phyloP scores from a whole-genome alignment of 352 stramenopile species.

The Pythium myriotylum region DNA sequence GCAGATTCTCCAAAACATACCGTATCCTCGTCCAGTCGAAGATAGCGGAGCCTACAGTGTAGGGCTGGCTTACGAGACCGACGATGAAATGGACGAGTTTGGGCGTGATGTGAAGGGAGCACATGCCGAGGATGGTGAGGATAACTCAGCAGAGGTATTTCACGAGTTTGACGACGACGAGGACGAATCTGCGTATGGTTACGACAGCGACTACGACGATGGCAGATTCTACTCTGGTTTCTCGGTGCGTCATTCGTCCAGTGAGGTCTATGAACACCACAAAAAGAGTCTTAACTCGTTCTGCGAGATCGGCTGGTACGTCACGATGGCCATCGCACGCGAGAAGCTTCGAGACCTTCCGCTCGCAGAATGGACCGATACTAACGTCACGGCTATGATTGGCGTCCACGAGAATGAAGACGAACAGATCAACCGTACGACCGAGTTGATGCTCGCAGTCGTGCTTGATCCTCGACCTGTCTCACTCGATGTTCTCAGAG shows the following conservation, averaged over 20 bases:
- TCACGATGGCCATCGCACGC: not conserved
- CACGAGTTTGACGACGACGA: too few relatives aligned
- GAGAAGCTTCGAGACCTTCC: not conserved
- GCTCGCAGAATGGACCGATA: too few relatives aligned
- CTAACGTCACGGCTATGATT: too few relatives aligned
- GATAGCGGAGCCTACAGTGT: not conserved
- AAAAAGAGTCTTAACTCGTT: not conserved
- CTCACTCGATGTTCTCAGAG: not conserved
- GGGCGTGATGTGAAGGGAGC: too few relatives aligned
- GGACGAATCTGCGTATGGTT: too few relatives aligned
- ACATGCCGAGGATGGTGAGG: too few relatives aligned
- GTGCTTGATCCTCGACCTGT: not conserved
- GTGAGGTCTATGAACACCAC: not conserved
- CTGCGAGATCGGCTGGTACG: slow-evolving; percentile 8
- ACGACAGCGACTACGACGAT: not conserved
- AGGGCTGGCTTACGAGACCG: not conserved
- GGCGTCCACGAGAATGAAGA: too few relatives aligned
- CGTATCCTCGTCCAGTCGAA: not conserved
- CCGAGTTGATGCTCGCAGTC: not conserved
- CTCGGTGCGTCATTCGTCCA: too few relatives aligned
- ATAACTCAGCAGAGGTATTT: too few relatives aligned
- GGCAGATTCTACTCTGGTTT: not conserved
- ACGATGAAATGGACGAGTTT: too few relatives aligned
- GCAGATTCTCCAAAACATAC: not conserved
- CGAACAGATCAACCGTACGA: too few relatives aligned